Conservation (phyloP, 306 rosid genomes). For the Pachyrhizus erosus region DNA sequence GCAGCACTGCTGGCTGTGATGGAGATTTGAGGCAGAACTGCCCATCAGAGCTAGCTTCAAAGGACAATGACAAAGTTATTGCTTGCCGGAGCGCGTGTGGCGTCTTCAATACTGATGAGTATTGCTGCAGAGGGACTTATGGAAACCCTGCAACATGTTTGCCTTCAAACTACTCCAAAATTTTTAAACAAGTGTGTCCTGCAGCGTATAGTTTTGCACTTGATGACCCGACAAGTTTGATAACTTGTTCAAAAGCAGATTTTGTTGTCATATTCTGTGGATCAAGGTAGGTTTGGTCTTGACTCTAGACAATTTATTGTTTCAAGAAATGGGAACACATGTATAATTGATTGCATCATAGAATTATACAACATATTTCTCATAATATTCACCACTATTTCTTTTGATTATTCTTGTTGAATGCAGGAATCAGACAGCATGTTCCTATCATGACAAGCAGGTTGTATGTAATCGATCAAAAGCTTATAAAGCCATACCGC, state of each 20-base stretch:
- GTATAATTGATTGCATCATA: neutral
- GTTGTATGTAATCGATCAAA: conserved; percentile 50
- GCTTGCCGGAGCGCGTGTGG: conserved; percentile 67
- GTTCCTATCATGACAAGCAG: conserved; percentile 55
- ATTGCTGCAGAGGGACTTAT: conserved; percentile 66
- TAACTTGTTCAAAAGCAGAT: conserved; percentile 62
- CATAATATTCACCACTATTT: neutral
- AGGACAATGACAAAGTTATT: conserved; percentile 49
- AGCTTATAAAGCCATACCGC: conserved; percentile 42
- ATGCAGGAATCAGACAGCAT: conserved; percentile 64
- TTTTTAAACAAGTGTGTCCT: conserved; percentile 66
- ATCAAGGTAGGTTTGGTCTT: conserved; percentile 49
- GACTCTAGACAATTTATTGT: neutral
- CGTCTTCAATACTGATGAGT: conserved; percentile 57
- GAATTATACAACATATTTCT: neutral
- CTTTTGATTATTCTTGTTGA: conserved; percentile 19
- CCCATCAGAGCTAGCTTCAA: conserved; percentile 51
- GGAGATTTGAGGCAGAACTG: conserved; percentile 65
- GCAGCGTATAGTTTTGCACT: conserved; percentile 63
- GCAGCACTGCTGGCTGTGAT: conserved; percentile 64
- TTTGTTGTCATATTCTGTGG: conserved; percentile 61
- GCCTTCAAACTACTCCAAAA: conserved; percentile 62
- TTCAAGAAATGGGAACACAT: neutral
- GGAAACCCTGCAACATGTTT: conserved; percentile 54
- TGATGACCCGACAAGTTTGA: conserved; percentile 58